Evolutionary conservation across 2,329 filamentous ascomycete species (phyloP), one percentile per base, ranked within the genome.

Genomic region (Emmonsiellopsis sp.): DNA sequence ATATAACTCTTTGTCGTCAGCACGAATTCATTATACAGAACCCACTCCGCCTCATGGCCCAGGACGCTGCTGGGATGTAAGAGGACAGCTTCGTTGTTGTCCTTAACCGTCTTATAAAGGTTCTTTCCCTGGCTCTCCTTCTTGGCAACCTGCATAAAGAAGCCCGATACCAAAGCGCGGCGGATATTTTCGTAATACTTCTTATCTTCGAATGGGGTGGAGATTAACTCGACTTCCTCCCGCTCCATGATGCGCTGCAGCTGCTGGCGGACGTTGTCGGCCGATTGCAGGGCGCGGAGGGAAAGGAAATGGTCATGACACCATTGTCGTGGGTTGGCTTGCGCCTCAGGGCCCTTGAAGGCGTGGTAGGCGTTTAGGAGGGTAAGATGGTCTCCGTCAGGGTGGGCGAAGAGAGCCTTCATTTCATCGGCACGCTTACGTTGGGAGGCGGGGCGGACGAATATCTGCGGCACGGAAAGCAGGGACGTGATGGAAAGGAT

Each of bases 71-170:
- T 93, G 1, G 93, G 93, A 73, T 98, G 93, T 56, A 98, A 80
- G 62, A 96, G 79, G 45, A 98, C 93, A 46, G 82, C 86, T 73
- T 97, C 92, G 65, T 96, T 87, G 54, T 61, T 61, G 67, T 98
- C 94, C 76, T 97, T 98, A 69, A 98, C 86, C 1, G 93, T 98
- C 58, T 85, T 84, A 74, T 98, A 98, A 42, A 88, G 82, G 57
- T 61, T 72, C 78, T 97, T 97, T 66, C 88, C 87, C 32, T 82
- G 85, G 50, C 82, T 83, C 66, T 97, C 90, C 67, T 87, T 89
- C 83, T 95, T 96, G 55, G 93, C 94, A 20, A 97, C 89, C 70
- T 98, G 93, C 93, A 98, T 98, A 79, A 98, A 98, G 79, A 98
- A 98, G 35, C 94, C 93, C 0, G 91, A 82, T 10, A 96, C 86